phyloP scores from a whole-genome alignment of 2,329 filamentous ascomycete genomes.

The Plectosphaerella plurivora region DNA sequence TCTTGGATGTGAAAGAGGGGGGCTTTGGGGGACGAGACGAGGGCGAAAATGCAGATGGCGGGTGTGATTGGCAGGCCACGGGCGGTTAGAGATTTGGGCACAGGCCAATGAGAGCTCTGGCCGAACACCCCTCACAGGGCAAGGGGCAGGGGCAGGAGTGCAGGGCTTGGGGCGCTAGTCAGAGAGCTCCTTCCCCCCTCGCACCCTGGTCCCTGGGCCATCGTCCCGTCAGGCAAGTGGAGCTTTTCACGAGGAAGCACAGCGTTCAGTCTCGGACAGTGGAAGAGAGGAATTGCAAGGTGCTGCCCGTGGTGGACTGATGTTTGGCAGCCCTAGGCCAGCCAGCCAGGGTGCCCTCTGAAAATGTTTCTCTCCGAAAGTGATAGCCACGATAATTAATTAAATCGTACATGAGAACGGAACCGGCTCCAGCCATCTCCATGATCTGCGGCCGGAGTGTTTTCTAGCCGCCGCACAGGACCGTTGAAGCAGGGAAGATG shows the following conservation, averaged over 20 bases:
- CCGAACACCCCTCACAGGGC: constrained; percentile 17
- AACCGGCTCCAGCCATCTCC: no score
- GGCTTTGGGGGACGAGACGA: not conserved
- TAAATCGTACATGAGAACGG: no score
- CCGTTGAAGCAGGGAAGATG: no score
- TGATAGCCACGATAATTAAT: no score
- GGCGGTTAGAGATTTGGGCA: constrained; percentile 31
- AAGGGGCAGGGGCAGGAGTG: not conserved
- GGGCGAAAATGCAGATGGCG: not conserved
- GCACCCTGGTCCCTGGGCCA: not conserved
- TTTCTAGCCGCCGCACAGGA: no score
- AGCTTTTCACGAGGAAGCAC: not conserved
- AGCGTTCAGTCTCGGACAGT: not conserved
- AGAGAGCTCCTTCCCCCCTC: not conserved
- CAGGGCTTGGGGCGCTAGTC: not conserved
- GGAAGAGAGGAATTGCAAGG: not conserved
- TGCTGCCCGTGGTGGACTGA: not conserved
- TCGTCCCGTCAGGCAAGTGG: no score
- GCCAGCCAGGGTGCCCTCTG: no score
- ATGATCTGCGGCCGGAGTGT: no score
- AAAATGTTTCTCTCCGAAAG: no score
- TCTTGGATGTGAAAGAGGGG: no score
- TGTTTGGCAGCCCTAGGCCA: not conserved
- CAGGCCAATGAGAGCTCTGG: constrained; percentile 26
- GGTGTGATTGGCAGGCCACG: constrained; percentile 20